Percentiles rank a stretch among this genome's conserved stretches.
Conservation (phyloP, 2,329 filamentous ascomycete genomes). For the Raffaelea ambrosiae region DNA sequence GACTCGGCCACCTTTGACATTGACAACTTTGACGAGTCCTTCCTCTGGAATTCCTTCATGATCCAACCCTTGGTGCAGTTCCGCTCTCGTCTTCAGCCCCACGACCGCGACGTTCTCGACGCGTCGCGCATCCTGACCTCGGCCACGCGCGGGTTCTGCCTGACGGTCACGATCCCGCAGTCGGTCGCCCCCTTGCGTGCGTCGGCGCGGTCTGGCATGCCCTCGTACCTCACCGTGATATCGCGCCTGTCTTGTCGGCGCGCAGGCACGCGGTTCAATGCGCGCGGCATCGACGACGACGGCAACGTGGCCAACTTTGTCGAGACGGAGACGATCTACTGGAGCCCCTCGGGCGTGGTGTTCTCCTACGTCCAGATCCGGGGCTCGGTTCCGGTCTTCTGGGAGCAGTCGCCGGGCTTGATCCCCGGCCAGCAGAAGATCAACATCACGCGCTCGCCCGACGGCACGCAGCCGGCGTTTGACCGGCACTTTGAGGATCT, state of each 20-base stretch:
- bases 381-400: constrained; percentile 91
- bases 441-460: constrained; percentile 74
- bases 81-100: constrained; percentile 66
- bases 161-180: constrained; percentile 77
- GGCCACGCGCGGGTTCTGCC: constrained; percentile 86
- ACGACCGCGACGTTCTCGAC: constrained; percentile 74
- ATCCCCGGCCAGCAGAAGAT: constrained; percentile 94
- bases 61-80: constrained; percentile 88
- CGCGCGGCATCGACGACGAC: constrained; percentile 94
- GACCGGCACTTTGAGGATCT: constrained; percentile 90
- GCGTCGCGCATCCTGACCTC: constrained; percentile 81
- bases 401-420: constrained; percentile 86
- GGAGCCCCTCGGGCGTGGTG: constrained; percentile 65
- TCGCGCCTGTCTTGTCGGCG: constrained; percentile 84
- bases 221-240: constrained; percentile 80
- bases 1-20: constrained; percentile 78
- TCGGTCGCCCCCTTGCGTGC: constrained; percentile 61
- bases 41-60: constrained; percentile 98
- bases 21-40: constrained; percentile 84
- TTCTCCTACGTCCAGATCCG: constrained; percentile 93
- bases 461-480: constrained; percentile 90
- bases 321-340: constrained; percentile 92
- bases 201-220: constrained; percentile 57
- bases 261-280: constrained; percentile 92
- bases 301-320: constrained; percentile 98